These are phyloP conservation scores for Ogataea ganodermae DNA, from an alignment of 805 yeast species.

Conservation along the genomic window DNA sequence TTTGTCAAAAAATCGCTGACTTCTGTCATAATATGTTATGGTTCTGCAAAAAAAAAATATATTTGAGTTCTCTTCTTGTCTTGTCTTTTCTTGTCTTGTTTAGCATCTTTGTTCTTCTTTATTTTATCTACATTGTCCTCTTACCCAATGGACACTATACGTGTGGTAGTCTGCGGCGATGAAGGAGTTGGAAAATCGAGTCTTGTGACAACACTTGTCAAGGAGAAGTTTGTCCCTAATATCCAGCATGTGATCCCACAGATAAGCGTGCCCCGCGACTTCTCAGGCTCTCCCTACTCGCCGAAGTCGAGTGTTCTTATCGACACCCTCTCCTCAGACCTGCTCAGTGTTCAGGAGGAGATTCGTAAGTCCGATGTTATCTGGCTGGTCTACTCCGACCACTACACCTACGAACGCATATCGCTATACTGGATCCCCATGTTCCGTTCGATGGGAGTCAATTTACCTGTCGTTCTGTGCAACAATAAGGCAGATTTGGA, in stretches of 20 bases:
- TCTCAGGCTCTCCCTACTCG: conserved; percentile 57
- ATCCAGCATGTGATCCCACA: conserved; percentile 82
- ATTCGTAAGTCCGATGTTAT: conserved; percentile 86
- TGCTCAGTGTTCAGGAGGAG: conserved; percentile 62
- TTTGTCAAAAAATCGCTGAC: not conserved
- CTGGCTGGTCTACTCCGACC: conserved; percentile 93
- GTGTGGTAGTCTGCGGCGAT: conserved; percentile 94
- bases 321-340: conserved; percentile 77
- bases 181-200: conserved; percentile 87
- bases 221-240: conserved; percentile 76
- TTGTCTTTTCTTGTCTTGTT: no score
- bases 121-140: not conserved
- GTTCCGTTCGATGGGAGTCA: conserved; percentile 90
- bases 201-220: conserved; percentile 75
- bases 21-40: conserved; percentile 1
- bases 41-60: not conserved
- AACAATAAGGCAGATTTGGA: conserved; percentile 56
- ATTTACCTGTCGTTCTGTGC: conserved; percentile 87
- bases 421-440: conserved; percentile 93
- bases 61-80: not conserved
- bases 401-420: conserved; percentile 90
- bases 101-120: not conserved
- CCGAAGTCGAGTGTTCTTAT: conserved; percentile 69
- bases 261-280: conserved; percentile 76
- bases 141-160: conserved; percentile 48